Base-by-base conservation (phyloP, 768 basidiomycete genomes). In the Mycena albidolilacea region DNA sequence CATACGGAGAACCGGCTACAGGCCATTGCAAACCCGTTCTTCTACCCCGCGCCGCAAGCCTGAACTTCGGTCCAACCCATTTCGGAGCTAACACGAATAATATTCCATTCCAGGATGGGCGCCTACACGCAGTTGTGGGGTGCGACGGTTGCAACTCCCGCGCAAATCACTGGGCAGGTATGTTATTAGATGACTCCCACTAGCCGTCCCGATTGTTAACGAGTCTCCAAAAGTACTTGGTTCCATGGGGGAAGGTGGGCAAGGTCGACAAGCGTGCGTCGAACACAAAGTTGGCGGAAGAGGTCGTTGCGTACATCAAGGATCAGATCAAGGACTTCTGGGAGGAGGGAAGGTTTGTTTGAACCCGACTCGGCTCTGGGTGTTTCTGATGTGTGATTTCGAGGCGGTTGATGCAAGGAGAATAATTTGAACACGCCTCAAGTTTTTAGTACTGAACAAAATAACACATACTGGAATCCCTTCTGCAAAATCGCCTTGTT, bases 211-310 rank as follows among this genome's bases (percentile, higher is more conserved):
- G 41, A 35, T 38, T 41, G 6, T 19, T n/a, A 10, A 30, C 15
- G 23, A 10, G 23, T 57, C 5, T 21, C 12, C 48, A 54, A 14
- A 15, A 85, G 80, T 85, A 82, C 60, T 78, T 85, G 30, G 73
- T 83, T 46, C 84, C 84, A 0, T 85, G 82, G 82, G 84, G 80
- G 14, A 78, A 83, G 9, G 38, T 80, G 1, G 83, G 80, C 9
- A 68, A 48, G 5, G 68, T 81, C 0, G 79, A 43, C 55, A 77
- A 48, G 77, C 79, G 17, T 77, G 77, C 8, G 68, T 77, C 39
- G 79, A 83, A 71, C 75, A 77, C 48, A 69, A 80, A 64, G 39
- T 70, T 15, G 81, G 81, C 84, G 52, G 81, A 81, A 21, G 82
- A 83, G 63, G 77, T 84, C n/a, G 76, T 80, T 44, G 69, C 69